Evolutionary conservation across 495 filamentous ascomycete species (phyloP), one percentile per base, ranked within the genome.

Genomic region (Aspergillus wentii): DNA sequence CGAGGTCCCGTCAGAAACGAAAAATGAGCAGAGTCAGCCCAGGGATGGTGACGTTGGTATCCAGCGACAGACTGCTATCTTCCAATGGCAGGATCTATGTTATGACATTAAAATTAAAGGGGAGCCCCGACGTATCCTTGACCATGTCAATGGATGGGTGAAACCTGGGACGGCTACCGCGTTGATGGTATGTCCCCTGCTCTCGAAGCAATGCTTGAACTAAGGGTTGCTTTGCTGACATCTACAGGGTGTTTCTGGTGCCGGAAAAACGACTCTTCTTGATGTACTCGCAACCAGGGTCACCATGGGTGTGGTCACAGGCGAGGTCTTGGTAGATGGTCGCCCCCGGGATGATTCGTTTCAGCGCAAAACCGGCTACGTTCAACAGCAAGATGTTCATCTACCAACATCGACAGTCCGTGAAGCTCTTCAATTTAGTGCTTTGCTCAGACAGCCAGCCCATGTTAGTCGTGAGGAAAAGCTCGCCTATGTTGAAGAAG

Each of bases 381-480:
- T 88, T 10, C 86, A 95, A 52, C 90, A 96, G 54, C 88, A 94
- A 58, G 90, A 96, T 76, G 72, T 96, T 1, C 89, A 94, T 60
- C 69, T 91, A 6, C 65, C 80, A 13, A 91, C 87, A 0, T 77
- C 80, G 0, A 96, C 89, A 4, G 88, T 95, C 19, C 77, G 89
- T 23, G 90, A 74, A 49, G 86, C 90, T 17, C 71, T 96, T 14
- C 71, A 71, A 33, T 95, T 96, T 61, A 84, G 78, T 43, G 90
- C 90, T 22, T 62, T 88, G 11, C 76, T 95, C 7, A 82, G 90
- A 27, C 90, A 95, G 52, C 85, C 90, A 1, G 76, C 74, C 15
- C 64, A 80, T 15, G 70, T 84, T 10, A 66, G 82, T 2, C 72
- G 69, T n/a, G 53, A 74, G 31, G 87, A 95, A 57, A 96, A 96